phyloP scores from a whole-genome alignment of 192 early-diverging fungal species.

The Backusella parvicylindrica region DNA sequence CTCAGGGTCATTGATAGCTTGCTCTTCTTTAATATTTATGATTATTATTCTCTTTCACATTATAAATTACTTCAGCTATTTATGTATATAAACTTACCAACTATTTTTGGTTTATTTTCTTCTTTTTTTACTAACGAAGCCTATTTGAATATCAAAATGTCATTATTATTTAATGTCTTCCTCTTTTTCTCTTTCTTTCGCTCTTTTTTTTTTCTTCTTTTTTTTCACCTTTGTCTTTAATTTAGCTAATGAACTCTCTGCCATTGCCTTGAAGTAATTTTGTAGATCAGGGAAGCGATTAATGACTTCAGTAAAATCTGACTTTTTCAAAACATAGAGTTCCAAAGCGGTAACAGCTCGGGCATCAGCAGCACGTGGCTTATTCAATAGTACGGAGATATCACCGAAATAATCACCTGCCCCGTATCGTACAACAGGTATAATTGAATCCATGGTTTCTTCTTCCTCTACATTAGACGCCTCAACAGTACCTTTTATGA shows the following conservation, averaged over 20 bases:
- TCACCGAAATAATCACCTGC: slow-evolving; percentile 54
- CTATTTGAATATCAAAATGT: background rate
- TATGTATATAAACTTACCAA: background rate
- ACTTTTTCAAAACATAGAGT: slow-evolving; percentile 43
- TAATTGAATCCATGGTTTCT: background rate
- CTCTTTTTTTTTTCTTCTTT: background rate
- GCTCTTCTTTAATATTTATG: background rate
- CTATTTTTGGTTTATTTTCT: background rate
- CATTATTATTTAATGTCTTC: background rate
- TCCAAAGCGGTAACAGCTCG: slow-evolving; percentile 45
- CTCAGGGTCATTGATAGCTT: background rate
- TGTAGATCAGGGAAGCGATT: slow-evolving; percentile 18
- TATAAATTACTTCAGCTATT: background rate
- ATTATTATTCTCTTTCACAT: background rate
- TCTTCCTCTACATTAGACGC: slow-evolving; percentile 12
- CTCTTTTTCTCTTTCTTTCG: background rate
- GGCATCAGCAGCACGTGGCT: slow-evolving; percentile 43
- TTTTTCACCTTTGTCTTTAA: slow-evolving; percentile 2
- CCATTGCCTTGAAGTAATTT: slow-evolving; percentile 12
- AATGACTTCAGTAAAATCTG: slow-evolving; percentile 35
- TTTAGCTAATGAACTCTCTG: background rate
- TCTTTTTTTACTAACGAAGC: background rate
- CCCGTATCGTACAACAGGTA: slow-evolving; percentile 29
- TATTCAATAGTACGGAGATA: slow-evolving; percentile 42
- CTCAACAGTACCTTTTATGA: slow-evolving; percentile 3